A percentile compares a stretch with the other conserved stretches of the same genome.
Conservation (phyloP, 148 eudicot species). For the Rheum nobile region DNA sequence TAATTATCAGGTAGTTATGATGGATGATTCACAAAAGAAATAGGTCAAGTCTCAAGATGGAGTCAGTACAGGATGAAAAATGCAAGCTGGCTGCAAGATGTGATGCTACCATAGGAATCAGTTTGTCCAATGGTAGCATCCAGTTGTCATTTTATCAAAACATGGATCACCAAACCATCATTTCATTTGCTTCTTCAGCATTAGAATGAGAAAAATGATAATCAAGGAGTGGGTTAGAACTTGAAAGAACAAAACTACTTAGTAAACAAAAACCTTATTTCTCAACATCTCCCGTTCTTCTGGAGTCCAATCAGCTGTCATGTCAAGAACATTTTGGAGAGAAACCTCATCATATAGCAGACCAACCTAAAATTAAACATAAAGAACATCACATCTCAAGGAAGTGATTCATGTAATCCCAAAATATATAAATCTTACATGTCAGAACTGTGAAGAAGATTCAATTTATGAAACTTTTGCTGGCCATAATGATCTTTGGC, state of each 20-base stretch:
- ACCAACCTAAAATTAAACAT: slow-evolving; percentile 64
- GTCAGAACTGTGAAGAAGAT: neutral
- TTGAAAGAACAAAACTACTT: neutral
- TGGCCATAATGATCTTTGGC: neutral
- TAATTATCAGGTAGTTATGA: neutral
- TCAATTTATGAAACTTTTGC: neutral
- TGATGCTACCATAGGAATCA: neutral
- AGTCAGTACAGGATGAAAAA: neutral
- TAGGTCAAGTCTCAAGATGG: neutral
- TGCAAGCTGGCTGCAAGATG: neutral
- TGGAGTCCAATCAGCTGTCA: slow-evolving; percentile 77
- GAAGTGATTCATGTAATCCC: neutral
- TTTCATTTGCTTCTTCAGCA: neutral
- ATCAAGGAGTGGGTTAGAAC: neutral
- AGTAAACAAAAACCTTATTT: slow-evolving; percentile 44
- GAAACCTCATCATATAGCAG: slow-evolving; percentile 79
- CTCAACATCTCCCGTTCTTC: slow-evolving; percentile 94
- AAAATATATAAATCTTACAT: neutral
- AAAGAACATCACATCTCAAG: neutral
- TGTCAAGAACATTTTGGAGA: slow-evolving; percentile 71
- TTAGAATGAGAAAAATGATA: neutral
- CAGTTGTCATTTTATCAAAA: neutral
- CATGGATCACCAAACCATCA: no score
- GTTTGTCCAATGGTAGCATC: neutral
- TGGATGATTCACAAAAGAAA: neutral